Conservation (phyloP, 2,329 filamentous ascomycete species). For the Calonectria pseudoturangicola region DNA sequence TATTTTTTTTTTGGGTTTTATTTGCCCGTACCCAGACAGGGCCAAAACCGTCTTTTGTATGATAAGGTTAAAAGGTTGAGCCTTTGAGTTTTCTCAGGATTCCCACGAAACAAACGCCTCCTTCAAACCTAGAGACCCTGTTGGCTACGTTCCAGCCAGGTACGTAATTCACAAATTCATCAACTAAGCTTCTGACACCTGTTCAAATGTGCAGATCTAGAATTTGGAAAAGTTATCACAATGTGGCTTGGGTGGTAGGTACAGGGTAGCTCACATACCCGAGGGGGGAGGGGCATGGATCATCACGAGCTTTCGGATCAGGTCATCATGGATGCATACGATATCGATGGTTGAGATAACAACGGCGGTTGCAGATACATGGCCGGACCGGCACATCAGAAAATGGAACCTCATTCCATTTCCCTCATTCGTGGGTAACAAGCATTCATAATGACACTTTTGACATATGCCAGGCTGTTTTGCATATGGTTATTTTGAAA, state of each 20-base stretch:
- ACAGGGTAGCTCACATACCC: background rate
- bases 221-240: background rate
- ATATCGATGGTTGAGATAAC: background rate
- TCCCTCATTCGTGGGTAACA: slow-evolving; percentile 4
- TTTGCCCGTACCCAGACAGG: background rate
- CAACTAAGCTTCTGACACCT: background rate
- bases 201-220: background rate
- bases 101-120: background rate
- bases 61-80: background rate
- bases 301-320: background rate
- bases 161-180: background rate
- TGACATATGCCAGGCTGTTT: slow-evolving; percentile 30
- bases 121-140: background rate
- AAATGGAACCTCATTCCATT: slow-evolving; percentile 15
- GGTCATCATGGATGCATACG: background rate
- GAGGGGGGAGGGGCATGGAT: too few relatives aligned
- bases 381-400: background rate
- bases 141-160: background rate
- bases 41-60: background rate
- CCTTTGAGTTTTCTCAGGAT: slow-evolving; percentile 13
- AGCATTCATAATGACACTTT: slow-evolving; percentile 24
- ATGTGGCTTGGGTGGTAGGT: background rate
- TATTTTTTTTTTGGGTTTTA: background rate
- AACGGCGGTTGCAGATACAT: background rate
- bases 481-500: slow-evolving; percentile 34